Conservation (phyloP, 495 filamentous ascomycete genomes). For the Diplogelasinospora grovesii region DNA sequence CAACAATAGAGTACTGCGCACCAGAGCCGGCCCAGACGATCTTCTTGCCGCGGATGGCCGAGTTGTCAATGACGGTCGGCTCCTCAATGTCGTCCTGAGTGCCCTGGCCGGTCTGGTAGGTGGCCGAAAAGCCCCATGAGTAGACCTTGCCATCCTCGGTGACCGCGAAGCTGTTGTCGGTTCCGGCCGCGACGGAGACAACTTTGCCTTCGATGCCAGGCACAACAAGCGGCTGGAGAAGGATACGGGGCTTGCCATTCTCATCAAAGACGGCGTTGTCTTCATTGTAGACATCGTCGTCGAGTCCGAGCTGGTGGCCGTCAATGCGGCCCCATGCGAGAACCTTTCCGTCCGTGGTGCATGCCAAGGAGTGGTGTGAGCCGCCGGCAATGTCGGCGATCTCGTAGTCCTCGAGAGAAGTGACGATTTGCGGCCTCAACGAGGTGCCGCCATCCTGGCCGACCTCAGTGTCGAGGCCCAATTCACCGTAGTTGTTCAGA, state of each 20-base stretch:
- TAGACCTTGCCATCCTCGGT: conserved; percentile 54
- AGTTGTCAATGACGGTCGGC: conserved; percentile 57
- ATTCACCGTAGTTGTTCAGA: conserved; percentile 78
- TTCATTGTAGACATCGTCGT: conserved; percentile 36
- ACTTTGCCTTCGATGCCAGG: conserved; percentile 21
- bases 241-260: conserved; percentile 47
- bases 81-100: conserved; percentile 49
- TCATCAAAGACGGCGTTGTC: conserved; percentile 55
- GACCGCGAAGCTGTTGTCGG: conserved; percentile 56
- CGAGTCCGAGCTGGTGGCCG: conserved; percentile 54
- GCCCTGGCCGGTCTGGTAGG: conserved; percentile 62
- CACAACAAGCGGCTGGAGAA: conserved; percentile 42
- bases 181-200: conserved; percentile 40
- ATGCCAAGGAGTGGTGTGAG: conserved; percentile 59
- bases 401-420: conserved; percentile 45
- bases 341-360: conserved; percentile 54
- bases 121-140: conserved; percentile 62
- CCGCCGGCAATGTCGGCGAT: conserved; percentile 57
- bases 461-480: conserved; percentile 59
- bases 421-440: conserved; percentile 35
- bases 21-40: conserved; percentile 55
- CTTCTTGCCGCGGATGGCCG: conserved; percentile 50
- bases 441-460: conserved; percentile 55
- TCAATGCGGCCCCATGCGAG: conserved; percentile 67
- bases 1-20: conserved; percentile 60